Evolutionary conservation across 2,329 filamentous ascomycete genomes (phyloP).

Genomic region (Diplocarpon rosae): DNA sequence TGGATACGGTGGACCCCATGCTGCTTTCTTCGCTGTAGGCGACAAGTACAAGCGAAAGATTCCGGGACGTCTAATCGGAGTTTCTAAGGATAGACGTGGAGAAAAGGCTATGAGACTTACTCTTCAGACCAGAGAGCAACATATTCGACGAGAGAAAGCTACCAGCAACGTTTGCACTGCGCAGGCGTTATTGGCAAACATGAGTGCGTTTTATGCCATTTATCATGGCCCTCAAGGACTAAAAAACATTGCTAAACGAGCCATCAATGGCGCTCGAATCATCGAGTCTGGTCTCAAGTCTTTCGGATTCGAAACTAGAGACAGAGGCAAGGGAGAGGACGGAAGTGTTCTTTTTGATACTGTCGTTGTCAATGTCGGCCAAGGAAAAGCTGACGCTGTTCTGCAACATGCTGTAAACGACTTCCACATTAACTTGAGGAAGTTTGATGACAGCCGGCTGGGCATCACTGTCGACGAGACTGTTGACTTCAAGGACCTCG

Average conservation of each 20-base stretch:
- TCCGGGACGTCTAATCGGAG: slow-evolving; percentile 77
- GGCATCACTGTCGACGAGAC: slow-evolving; percentile 74
- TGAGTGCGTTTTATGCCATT: slow-evolving; percentile 88
- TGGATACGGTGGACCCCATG: slow-evolving; percentile 89
- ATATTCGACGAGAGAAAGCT: slow-evolving; percentile 91
- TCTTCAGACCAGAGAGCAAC: slow-evolving; percentile 88
- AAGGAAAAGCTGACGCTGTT: slow-evolving; percentile 39
- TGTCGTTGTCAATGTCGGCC: slow-evolving; percentile 51
- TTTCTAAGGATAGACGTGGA: slow-evolving; percentile 83
- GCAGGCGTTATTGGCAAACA: slow-evolving; percentile 87
- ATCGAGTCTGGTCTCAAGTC: slow-evolving; percentile 53
- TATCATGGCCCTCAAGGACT: slow-evolving; percentile 85
- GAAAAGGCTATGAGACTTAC: slow-evolving; percentile 72
- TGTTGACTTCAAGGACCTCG: slow-evolving; percentile 43
- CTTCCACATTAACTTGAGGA: slow-evolving; percentile 50
- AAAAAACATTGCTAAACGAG: slow-evolving; percentile 69
- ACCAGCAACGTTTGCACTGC: slow-evolving; percentile 97
- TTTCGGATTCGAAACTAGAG: slow-evolving; percentile 52
- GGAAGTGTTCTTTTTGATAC: slow-evolving; percentile 67
- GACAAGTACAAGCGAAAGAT: slow-evolving; percentile 94
- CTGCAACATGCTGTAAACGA: slow-evolving; percentile 39
- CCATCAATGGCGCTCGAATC: slow-evolving; percentile 59
- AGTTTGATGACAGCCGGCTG: slow-evolving; percentile 47
- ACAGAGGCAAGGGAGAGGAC: slow-evolving; percentile 43
- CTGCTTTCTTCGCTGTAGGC: slow-evolving; percentile 86